These are phyloP conservation scores for Allomyces macrogynus DNA, from an alignment of 192 early-diverging fungal genomes.

Conservation along the genomic window DNA sequence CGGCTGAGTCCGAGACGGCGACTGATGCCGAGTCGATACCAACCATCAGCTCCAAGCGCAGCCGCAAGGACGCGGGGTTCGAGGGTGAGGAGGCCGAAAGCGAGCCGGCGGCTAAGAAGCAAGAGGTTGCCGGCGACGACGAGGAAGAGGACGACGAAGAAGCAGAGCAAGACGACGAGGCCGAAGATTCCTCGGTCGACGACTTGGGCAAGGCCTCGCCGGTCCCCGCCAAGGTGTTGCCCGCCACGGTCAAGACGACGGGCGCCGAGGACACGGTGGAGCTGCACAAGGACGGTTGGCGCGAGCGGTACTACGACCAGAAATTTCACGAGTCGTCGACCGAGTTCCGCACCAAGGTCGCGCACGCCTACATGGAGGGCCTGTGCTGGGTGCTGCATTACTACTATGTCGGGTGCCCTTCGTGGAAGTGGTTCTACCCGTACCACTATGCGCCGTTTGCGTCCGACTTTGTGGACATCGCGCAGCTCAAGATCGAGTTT, in stretches of 20 bases:
- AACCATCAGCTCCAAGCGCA: neutral
- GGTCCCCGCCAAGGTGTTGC: constrained; percentile 8
- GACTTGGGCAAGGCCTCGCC: constrained; percentile 22
- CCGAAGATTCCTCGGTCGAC: constrained; percentile 23
- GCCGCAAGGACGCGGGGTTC: neutral
- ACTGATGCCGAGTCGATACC: neutral
- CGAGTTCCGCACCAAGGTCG: constrained; percentile 11
- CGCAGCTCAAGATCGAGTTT: constrained; percentile 33
- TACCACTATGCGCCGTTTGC: constrained; percentile 94
- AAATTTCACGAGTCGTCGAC: constrained; percentile 33
- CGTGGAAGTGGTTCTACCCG: constrained; percentile 97
- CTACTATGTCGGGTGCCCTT: constrained; percentile 85
- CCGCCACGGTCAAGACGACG: constrained; percentile 14
- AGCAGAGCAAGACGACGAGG: constrained; percentile 17
- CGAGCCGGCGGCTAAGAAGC: neutral
- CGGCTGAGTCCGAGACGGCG: too few species aligned
- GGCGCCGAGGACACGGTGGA: constrained; percentile 25
- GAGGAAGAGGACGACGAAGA: constrained; percentile 17
- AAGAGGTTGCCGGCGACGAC: constrained; percentile 5
- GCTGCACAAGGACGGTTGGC: constrained; percentile 55
- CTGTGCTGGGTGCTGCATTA: constrained; percentile 94
- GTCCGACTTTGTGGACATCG: constrained; percentile 34
- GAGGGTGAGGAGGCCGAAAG: neutral
- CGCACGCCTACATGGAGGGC: constrained; percentile 66
- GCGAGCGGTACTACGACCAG: constrained; percentile 56